Evolutionary conservation across 345 rosid genomes (phyloP).

Genomic region (Litchi chinensis): DNA sequence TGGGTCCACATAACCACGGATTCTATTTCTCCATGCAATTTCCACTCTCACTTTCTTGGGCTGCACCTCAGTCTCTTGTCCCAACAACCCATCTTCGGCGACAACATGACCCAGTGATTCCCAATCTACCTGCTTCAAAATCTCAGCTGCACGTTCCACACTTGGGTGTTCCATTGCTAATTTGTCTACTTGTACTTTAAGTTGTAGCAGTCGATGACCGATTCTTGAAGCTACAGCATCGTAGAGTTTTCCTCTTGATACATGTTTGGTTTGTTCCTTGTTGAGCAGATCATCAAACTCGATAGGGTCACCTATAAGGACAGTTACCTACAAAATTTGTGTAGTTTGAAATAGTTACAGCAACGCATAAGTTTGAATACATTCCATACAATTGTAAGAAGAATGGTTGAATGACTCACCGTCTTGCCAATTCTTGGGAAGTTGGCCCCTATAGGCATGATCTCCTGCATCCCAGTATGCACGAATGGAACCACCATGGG

Average conservation of each 20-base stretch:
- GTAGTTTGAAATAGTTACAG: not conserved
- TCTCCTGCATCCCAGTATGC: slow-evolving; percentile 92
- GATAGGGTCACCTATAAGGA: slow-evolving; percentile 86
- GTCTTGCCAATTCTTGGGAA: slow-evolving; percentile 90
- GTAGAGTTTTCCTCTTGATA: slow-evolving; percentile 70
- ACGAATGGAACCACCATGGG: slow-evolving; percentile 95
- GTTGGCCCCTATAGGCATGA: slow-evolving; percentile 92
- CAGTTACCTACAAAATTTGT: slow-evolving; percentile 62
- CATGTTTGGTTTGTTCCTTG: slow-evolving; percentile 42
- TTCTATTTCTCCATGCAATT: slow-evolving; percentile 43
- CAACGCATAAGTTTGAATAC: slow-evolving; percentile 1
- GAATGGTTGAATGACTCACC: slow-evolving; percentile 41
- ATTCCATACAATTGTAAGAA: not conserved
- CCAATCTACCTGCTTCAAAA: slow-evolving; percentile 56
- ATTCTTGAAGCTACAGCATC: slow-evolving; percentile 87
- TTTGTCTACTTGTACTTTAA: slow-evolving; percentile 72
- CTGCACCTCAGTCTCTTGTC: slow-evolving; percentile 13
- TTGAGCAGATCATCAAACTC: slow-evolving; percentile 63
- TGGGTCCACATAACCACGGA: slow-evolving; percentile 54
- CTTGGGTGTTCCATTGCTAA: slow-evolving; percentile 52
- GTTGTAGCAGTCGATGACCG: slow-evolving; percentile 53
- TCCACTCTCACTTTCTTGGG: slow-evolving; percentile 32
- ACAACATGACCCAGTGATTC: slow-evolving; percentile 49
- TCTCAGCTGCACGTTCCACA: slow-evolving; percentile 40
- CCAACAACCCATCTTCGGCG: slow-evolving; percentile 8